Evolutionary conservation across 495 filamentous ascomycete genomes (phyloP), one percentile per base, ranked within the genome.

Genomic region (Sphaerosporella brunnea): DNA sequence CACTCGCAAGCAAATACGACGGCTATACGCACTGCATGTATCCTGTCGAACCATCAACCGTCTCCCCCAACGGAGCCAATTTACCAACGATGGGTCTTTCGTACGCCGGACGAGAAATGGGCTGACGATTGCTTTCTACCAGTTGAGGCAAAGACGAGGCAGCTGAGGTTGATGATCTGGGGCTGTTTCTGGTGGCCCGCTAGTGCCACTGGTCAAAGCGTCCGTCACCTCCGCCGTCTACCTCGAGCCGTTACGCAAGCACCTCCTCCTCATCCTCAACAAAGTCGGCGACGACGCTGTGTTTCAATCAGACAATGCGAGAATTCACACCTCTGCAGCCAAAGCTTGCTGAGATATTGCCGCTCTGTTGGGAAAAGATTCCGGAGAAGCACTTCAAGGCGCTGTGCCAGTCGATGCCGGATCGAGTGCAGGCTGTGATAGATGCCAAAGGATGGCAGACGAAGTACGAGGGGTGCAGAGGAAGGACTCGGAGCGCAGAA

Each of bases 301-400:
- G 9, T 58, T 58, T 36, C 36, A 46, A 18, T 24, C 51, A 32
- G 48, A 58, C 48, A 57, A 57, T 25, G 21, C 32, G 0, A 13
- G 8, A 15, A 49, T 54, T 9, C 45, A 57, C 25, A 49, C 15
- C 5, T 35, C 48, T 2, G 46, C 35, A 1, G 18, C 30, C 16
- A 50, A n/a, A n/a, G 21, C 41, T 28, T 16, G 19, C 41, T 19
- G 24, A 24, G 21, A 28, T 28, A 23, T 28, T 45, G 16, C 41
- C 41, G 11, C 11, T 24, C 7, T 20, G 24, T n/a, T 45, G 41
- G 41, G 41, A 45, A 23, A 20, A 23, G 34, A 47, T 47, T 47
- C 32, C 16, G 0, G 32, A 39, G 1, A 21, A 20, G 5, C 35
- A 34, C 11, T 47, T 47, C 24, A 19, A 47, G 21, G 24, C 36